Evolutionary conservation across 129 eudicot species (phyloP), one percentile per base, ranked within the genome.

Genomic region (Logfia minima): DNA sequence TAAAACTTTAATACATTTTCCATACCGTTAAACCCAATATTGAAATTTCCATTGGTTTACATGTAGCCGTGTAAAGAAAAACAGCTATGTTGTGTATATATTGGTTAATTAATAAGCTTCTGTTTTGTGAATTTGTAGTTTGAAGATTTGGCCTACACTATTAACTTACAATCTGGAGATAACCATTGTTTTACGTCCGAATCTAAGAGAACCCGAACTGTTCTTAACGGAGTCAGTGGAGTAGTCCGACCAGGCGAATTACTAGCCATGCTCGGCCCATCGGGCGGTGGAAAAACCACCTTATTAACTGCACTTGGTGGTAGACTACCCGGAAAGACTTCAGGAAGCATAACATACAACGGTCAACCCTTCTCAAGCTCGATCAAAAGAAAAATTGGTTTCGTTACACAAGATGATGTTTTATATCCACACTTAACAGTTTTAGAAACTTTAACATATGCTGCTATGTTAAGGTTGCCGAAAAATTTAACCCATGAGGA

Each of bases 211-310:
- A 86, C 82, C 11, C 79, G 87, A 6, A 77, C 78, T 22, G 58
- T 92, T 62, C 87, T 92, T 7, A 88, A 79, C 8, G 87, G 87
- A 18, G 94, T 90, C 16, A 86, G 85, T n/a, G 98, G 98, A 21
- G 81, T 84, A 4, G 98, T 86, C 9, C 65, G 83, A 26, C 96
- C 98, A 0, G 96, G 98, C 3, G 98, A 92, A 52, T 52, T 92
- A 29, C 85, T 90, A 14, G 98, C 96, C 22, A 90, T 92, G 98
- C 79, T 92, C 0, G 98, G 98, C 41, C 98, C 98, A 10, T 92
- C 96, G 0, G 98, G 98, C 2, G 90, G 96, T 56, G 98, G 98
- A 3, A 92, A 92, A 72, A 92, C 98, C 22, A 92, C 98, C 52
- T 84, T 92, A 53, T 74, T 92, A 29, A 88, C 98, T 0, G 94